phyloP scores from a whole-genome alignment of 2,329 filamentous ascomycete species.

The Emericellopsis atlantica region DNA sequence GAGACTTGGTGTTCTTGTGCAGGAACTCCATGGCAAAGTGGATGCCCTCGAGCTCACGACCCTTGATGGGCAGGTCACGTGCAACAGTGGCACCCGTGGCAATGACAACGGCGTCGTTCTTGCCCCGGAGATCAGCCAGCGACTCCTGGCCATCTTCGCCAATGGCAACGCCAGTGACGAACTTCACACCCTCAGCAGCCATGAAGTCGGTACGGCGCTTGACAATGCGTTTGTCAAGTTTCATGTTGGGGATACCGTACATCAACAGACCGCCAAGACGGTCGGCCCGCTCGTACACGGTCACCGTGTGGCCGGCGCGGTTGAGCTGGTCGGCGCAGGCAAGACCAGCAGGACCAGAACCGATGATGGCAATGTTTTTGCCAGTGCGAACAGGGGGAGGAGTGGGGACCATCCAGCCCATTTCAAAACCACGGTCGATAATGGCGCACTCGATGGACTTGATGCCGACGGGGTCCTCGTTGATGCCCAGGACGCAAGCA shows the following conservation, averaged over 20 bases:
- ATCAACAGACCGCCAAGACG: constrained; percentile 85
- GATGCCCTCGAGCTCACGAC: constrained; percentile 76
- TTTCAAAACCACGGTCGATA: constrained; percentile 93
- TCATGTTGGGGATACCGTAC: constrained; percentile 99
- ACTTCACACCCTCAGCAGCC: constrained; percentile 75
- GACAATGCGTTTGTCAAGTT: constrained; percentile 94
- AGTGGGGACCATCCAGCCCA: constrained; percentile 90
- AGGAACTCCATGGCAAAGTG: constrained; percentile 97
- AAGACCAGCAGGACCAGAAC: constrained; percentile 84
- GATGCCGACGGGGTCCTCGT: constrained; percentile 93
- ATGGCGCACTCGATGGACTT: constrained; percentile 98
- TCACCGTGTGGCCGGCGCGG: constrained; percentile 77
- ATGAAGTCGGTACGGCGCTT: constrained; percentile 94
- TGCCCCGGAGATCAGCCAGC: constrained; percentile 58
- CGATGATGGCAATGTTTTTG: constrained; percentile 80
- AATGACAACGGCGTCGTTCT: constrained; percentile 76
- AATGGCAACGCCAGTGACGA: constrained; percentile 65
- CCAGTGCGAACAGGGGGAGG: constrained; percentile 71
- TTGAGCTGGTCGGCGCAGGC: constrained; percentile 90
- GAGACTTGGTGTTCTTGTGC: constrained; percentile 94
- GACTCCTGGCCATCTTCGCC: constrained; percentile 55
- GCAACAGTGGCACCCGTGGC: constrained; percentile 89
- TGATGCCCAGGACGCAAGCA: constrained; percentile 91
- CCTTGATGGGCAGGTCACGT: constrained; percentile 82
- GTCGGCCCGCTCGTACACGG: constrained; percentile 86